Base-by-base conservation (phyloP, 2,329 filamentous ascomycete genomes). In the Xylariomycetidae sp. region DNA sequence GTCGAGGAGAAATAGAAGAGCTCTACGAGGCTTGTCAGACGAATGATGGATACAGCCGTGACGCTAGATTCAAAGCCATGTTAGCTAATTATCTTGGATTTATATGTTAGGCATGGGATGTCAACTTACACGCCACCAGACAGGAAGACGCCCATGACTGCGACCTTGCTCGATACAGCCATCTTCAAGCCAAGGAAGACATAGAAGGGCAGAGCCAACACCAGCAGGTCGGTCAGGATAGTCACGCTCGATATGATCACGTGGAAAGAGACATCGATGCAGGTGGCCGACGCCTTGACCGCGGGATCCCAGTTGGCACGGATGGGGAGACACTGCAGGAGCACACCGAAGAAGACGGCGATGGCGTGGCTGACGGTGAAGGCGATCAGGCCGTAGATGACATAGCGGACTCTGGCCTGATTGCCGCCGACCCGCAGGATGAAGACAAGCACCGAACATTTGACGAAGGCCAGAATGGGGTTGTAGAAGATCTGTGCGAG, bases 401-500 rank as follows among this genome's bases (percentile, higher is more conserved):
- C 35, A 12, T 48, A 42, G 17, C 52, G 44, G 0, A 65, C 47
- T n/a, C 33, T 51, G 14, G 19, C 38, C 33, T 58, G 61, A 26
- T 61, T 45, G 22, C 58, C 45, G 25, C 57, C 54, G 0, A 69
- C 54, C 2, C 63, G 62, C 11, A 65, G 52, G 13, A 68, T 54
- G 40, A 67, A 67, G n/a, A 68, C 33, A 6, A 69, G 54, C 9
- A 67, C 53, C 0, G 66, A 68, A 4, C 57, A 54, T 43, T 69
- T 69, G 37, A 67, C 57, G 3, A 69, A 50, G 4, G 64, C 61
- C 3, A 69, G 50, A 29, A 69, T 61, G 0, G 65, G 64, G 32
- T 67, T 69, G 50, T 69, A 69, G 10, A 64, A 49, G n/a, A 64
- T 43, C 20, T 66, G 58, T 16, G 57, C 58, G n/a, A 62, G 37